A percentile compares a stretch with the other conserved stretches of the same genome.
phyloP scores from a whole-genome alignment of 441 rosid genomes.

The Cnidoscolus chayamansa region DNA sequence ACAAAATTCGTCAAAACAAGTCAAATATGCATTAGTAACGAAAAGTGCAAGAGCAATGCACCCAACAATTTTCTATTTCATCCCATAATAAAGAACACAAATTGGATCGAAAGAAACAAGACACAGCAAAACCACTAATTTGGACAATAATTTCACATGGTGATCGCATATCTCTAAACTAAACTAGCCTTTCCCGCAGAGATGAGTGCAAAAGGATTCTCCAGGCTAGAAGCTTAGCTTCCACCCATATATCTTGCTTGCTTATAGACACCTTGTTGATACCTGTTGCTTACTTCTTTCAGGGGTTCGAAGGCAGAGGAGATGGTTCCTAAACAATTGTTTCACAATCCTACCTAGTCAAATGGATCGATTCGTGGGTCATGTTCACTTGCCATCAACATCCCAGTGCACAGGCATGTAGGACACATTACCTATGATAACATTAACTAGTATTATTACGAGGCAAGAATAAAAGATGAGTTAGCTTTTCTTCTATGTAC shows the following conservation, averaged over 20 bases:
- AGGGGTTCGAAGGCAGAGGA: background rate
- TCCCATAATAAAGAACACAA: background rate
- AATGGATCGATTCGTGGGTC: conserved; percentile 68
- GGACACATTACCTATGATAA: conserved; percentile 67
- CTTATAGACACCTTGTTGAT: background rate
- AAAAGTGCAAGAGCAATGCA: background rate
- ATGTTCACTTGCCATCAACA: conserved; percentile 75
- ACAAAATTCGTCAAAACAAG: no score
- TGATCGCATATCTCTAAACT: background rate
- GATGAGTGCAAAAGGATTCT: background rate
- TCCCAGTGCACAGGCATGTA: conserved; percentile 74
- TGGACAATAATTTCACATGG: background rate
- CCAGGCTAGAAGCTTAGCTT: background rate
- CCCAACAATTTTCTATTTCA: background rate
- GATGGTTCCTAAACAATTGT: background rate
- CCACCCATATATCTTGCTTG: background rate
- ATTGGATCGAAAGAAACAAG: background rate
- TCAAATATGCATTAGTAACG: background rate
- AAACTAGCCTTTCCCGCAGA: background rate
- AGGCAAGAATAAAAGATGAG: background rate
- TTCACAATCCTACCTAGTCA: conserved; percentile 30
- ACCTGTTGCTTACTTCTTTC: background rate
- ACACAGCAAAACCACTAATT: background rate
- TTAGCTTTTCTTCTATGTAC: background rate
- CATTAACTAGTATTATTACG: background rate